Conservation (phyloP, 805 yeast genomes). For the Torulaspora franciscae region DNA sequence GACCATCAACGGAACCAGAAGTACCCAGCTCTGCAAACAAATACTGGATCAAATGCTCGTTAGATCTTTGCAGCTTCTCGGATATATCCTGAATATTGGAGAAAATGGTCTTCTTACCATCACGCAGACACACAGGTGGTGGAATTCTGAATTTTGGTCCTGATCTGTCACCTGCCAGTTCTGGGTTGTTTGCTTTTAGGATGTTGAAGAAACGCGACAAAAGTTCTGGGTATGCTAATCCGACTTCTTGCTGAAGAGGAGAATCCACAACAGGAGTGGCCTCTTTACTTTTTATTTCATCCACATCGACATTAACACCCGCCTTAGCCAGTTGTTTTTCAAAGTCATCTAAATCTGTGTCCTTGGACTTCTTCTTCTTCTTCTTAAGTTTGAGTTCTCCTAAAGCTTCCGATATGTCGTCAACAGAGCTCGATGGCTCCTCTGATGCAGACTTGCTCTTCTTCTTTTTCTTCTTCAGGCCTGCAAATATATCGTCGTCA, state of each 20-base stretch:
- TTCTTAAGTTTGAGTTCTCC: slow-evolving; percentile 71
- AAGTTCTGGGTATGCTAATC: slow-evolving; percentile 69
- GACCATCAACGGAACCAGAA: slow-evolving; percentile 98
- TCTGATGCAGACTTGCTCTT: slow-evolving; percentile 45
- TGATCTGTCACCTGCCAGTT: slow-evolving; percentile 92
- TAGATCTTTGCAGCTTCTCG: slow-evolving; percentile 89
- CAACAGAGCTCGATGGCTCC: slow-evolving; percentile 38
- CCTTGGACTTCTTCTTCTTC: slow-evolving; percentile 66
- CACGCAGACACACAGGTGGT: slow-evolving; percentile 95
- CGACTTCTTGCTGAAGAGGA: slow-evolving; percentile 44
- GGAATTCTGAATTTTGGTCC: slow-evolving; percentile 94
- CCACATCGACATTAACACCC: slow-evolving; percentile 67
- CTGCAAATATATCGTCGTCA: slow-evolving; percentile 64
- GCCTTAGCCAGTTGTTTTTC: slow-evolving; percentile 88
- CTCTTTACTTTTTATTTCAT: slow-evolving; percentile 33
- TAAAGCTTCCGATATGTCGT: slow-evolving; percentile 54
- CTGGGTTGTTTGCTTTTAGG: slow-evolving; percentile 91
- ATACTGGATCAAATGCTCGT: slow-evolving; percentile 95
- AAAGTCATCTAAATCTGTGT: slow-evolving; percentile 66
- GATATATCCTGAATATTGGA: slow-evolving; percentile 94
- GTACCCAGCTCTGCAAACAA: slow-evolving; percentile 99
- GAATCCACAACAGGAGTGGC: slow-evolving; percentile 33
- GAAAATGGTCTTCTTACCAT: slow-evolving; percentile 95
- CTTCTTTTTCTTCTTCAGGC: slow-evolving; percentile 86
- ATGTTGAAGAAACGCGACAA: slow-evolving; percentile 81